phyloP scores from a whole-genome alignment of 2,329 filamentous ascomycete species.

The Bipolaris sorokiniana region DNA sequence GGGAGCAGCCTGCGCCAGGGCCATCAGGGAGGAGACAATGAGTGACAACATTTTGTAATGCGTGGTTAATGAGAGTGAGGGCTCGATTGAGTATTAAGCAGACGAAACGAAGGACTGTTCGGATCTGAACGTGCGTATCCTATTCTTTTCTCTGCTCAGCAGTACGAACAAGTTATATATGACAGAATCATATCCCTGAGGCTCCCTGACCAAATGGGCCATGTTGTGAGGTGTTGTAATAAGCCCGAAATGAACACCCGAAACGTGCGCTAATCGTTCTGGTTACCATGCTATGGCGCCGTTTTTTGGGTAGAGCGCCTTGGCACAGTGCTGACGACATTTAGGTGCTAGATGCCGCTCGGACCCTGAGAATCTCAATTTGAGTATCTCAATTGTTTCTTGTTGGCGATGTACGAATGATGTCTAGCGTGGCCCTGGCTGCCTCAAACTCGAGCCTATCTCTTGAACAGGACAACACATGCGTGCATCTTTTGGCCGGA shows the following conservation, averaged over 20 bases:
- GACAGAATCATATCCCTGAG: background rate
- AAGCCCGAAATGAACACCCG: background rate
- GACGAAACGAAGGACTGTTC: background rate
- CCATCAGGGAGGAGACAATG: background rate
- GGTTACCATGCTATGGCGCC: background rate
- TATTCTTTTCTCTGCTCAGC: background rate
- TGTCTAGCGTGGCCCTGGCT: background rate
- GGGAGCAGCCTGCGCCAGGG: background rate
- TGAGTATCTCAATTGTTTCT: no score
- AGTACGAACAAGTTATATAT: background rate
- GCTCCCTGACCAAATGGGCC: background rate
- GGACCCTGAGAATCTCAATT: background rate
- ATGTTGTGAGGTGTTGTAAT: background rate
- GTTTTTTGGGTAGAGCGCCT: background rate
- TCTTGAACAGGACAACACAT: background rate
- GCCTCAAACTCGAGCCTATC: background rate
- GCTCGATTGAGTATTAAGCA: background rate
- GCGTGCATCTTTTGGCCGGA: no score
- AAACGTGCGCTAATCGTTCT: background rate
- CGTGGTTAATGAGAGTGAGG: background rate
- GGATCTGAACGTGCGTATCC: background rate
- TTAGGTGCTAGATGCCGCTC: background rate
- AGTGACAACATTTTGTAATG: constrained; percentile 2
- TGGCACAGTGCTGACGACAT: background rate
- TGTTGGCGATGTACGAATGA: background rate